Percentiles rank a stretch among this genome's conserved stretches.
Conservation (phyloP, 2,329 filamentous ascomycete genomes). For the Trichoderma harzianum region DNA sequence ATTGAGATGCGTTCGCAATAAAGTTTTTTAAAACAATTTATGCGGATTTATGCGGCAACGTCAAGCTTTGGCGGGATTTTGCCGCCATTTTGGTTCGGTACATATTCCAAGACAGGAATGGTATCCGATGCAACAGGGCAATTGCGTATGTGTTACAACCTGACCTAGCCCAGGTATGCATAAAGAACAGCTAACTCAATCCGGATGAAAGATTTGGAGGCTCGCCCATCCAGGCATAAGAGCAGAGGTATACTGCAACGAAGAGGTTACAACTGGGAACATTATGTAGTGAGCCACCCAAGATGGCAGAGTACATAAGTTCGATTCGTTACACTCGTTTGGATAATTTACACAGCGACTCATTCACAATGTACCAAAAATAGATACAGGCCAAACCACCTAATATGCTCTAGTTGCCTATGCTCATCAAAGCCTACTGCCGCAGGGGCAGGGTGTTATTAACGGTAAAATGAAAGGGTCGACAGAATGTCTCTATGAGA, state of each 20-base stretch:
- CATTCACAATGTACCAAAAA: not conserved
- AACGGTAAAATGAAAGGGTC: not conserved
- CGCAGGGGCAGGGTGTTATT: not conserved
- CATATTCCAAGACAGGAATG: not conserved
- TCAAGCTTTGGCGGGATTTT: not conserved
- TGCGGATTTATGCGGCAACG: not conserved
- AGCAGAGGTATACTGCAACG: not conserved
- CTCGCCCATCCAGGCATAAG: not conserved
- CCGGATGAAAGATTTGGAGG: not conserved
- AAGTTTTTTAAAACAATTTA: not conserved
- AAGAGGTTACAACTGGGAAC: not conserved
- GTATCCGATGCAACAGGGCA: not conserved
- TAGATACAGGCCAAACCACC: not conserved
- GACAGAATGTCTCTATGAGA: not conserved
- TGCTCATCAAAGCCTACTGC: not conserved
- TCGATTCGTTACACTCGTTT: not conserved
- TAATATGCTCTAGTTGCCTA: not conserved
- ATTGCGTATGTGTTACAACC: not conserved
- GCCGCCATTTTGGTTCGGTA: not conserved
- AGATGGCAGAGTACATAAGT: not conserved
- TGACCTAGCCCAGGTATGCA: not conserved
- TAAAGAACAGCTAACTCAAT: not conserved
- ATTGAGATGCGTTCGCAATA: not conserved
- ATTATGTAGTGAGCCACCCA: not conserved
- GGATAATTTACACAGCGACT: not conserved